These are phyloP conservation scores for Chenopodium suecicum DNA, from an alignment of 148 eudicot species.

Conservation along the genomic window DNA sequence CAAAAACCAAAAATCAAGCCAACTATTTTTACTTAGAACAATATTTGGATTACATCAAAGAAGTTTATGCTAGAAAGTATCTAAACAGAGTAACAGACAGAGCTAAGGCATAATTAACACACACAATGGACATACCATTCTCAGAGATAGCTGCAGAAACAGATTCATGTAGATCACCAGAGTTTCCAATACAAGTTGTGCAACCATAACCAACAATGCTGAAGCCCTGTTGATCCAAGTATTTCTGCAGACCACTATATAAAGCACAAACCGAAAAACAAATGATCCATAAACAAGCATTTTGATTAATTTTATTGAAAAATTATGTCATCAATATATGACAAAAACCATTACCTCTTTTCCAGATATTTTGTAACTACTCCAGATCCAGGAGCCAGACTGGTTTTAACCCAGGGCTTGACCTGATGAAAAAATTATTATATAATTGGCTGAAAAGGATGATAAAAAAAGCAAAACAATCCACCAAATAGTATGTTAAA, in stretches of 20 bases:
- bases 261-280: background rate
- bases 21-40: too few relatives aligned
- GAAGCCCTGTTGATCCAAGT: conserved; percentile 90
- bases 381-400: conserved; percentile 98
- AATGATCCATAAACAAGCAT: background rate
- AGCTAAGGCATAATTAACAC: conserved; percentile 11
- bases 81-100: background rate
- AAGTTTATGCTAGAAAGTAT: background rate
- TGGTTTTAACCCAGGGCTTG: conserved; percentile 94
- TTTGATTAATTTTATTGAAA: background rate
- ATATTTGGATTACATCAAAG: background rate
- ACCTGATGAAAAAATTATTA: conserved; percentile 49
- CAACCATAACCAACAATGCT: conserved; percentile 92
- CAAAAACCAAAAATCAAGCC: too few relatives aligned
- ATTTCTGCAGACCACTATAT: conserved; percentile 83
- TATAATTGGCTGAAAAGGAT: background rate
- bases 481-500: background rate
- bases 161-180: conserved; percentile 92
- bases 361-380: conserved; percentile 85
- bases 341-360: conserved; percentile 45
- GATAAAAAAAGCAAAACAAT: background rate
- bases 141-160: conserved; percentile 81
- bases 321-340: background rate
- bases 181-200: conserved; percentile 98
- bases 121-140: conserved; percentile 49